A percentile compares a stretch with the other conserved stretches of the same genome.
Conservation (phyloP, 352 stramenopile species). For the Phytophthora pisi region DNA sequence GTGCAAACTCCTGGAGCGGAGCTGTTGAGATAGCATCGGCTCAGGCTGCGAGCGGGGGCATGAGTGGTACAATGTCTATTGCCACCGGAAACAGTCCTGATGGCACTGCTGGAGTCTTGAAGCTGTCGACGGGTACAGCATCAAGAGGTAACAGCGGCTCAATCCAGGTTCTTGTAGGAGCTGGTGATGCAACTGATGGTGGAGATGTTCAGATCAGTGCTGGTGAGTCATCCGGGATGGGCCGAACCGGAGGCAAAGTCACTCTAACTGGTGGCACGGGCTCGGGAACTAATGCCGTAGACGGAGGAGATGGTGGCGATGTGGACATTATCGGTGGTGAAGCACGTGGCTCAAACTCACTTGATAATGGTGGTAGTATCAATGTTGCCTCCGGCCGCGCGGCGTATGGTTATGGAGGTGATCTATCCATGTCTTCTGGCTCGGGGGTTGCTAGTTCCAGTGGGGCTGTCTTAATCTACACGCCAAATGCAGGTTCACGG, state of each 20-base stretch:
- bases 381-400: conserved; percentile 71
- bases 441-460: conserved; percentile 58
- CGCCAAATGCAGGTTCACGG: conserved; percentile 48
- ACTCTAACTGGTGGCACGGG: conserved; percentile 52
- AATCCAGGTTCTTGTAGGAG: conserved; percentile 62
- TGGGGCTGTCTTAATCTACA: conserved; percentile 55
- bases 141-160: conserved; percentile 65
- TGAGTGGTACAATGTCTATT: conserved; percentile 64
- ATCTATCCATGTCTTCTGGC: conserved; percentile 54
- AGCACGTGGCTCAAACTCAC: conserved; percentile 81
- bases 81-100: conserved; percentile 48
- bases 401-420: conserved; percentile 71
- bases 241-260: conserved; percentile 58
- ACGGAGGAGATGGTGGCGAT: conserved; percentile 91
- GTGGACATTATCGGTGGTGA: conserved; percentile 86
- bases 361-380: conserved; percentile 91
- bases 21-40: conserved; percentile 54
- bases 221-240: conserved; percentile 61
- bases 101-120: conserved; percentile 44
- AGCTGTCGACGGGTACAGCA: conserved; percentile 52
- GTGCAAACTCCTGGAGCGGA: conserved; percentile 56
- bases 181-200: conserved; percentile 60
- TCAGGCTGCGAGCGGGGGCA: conserved; percentile 52
- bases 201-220: conserved; percentile 64
- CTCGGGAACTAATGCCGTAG: conserved; percentile 77